Evolutionary conservation across 495 filamentous ascomycete genomes (phyloP).

Genomic region (Hyaloscypha variabilis): DNA sequence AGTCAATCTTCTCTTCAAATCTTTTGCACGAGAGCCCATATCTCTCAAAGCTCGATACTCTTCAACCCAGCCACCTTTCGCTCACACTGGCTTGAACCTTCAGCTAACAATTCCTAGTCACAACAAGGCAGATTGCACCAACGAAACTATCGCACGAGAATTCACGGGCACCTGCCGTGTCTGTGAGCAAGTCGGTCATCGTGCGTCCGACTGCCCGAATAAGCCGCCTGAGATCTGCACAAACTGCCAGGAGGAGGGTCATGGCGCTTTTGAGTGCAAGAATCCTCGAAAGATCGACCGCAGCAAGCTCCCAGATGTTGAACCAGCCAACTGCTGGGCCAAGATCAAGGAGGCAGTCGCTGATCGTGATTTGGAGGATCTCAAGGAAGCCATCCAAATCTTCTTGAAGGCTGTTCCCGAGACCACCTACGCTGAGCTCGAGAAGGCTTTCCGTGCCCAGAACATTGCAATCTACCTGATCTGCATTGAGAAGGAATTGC

Average conservation of each 20-base stretch:
- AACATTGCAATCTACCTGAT: slow-evolving; percentile 71
- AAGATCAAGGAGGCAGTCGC: slow-evolving; percentile 62
- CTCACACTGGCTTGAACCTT: too few relatives aligned
- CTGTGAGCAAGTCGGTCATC: slow-evolving; percentile 76
- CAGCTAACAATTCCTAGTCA: slow-evolving; percentile 42
- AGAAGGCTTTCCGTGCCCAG: slow-evolving; percentile 69
- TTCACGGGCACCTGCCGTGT: slow-evolving; percentile 72
- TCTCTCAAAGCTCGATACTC: too few relatives aligned
- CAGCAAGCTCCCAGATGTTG: slow-evolving; percentile 56
- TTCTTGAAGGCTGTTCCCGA: slow-evolving; percentile 75
- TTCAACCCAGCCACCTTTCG: background rate
- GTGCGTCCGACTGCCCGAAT: slow-evolving; percentile 66
- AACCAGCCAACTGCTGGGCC: slow-evolving; percentile 71
- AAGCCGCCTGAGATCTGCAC: slow-evolving; percentile 66
- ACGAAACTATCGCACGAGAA: slow-evolving; percentile 50
- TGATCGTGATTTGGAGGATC: slow-evolving; percentile 70
- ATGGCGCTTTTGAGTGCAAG: slow-evolving; percentile 61
- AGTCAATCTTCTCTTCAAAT: background rate
- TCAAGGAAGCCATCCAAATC: slow-evolving; percentile 70
- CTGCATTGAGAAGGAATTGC: slow-evolving; percentile 67
- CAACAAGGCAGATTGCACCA: slow-evolving; percentile 67
- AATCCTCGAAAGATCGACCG: slow-evolving; percentile 70
- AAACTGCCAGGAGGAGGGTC: slow-evolving; percentile 77
- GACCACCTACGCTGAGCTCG: slow-evolving; percentile 70
- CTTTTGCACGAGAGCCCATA: background rate